Base-by-base conservation (phyloP, 495 filamentous ascomycete genomes). In the Xylaria sp. region DNA sequence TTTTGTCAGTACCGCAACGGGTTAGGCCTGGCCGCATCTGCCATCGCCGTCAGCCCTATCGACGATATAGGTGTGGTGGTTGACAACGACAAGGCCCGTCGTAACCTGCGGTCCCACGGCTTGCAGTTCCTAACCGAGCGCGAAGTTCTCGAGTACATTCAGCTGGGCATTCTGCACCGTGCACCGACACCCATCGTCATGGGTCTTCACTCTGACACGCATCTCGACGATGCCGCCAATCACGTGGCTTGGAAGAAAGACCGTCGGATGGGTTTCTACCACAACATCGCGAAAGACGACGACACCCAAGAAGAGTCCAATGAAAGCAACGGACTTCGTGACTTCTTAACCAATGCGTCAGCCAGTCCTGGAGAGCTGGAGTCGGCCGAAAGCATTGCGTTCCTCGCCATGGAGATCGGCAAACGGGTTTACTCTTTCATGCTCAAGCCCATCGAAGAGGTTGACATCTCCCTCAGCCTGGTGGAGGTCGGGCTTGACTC, bases 401-500 rank as follows among this genome's bases (percentile, higher is more conserved):
- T 35, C 31, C 7, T n/a, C 7, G 35, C 35, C 3, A 37, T 37
- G 35, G 57, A 61, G 57, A 61, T 37, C 24, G 57, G 57, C 12
- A 61, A 37, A 14, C 24, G 29, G 3, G 7, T 61, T 8, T 61
- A 29, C 31, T 15, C 6, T 11, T n/a, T 61, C 5, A 8, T 61
- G 57, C 57, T 61, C 31, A 61, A 61, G 14, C 57, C 57, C 7
- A 12, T 29, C 12, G 26, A 61, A 14, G 57, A 61, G 12, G 19
- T n/a, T 11, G 24, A 84, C 58, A 68, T 76, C 2, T 68, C 71
- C 11, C 62, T 76, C 31, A 71, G 69, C 1, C 65, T 85, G 59
- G 70, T 72, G 0, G 73, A 75, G 24, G 62, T 79, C 6, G 76
- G 80, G 5, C 75, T 85, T 35, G 85, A 86, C 67, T 84, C 82